These are phyloP conservation scores for Peronospora farinosa DNA, from an alignment of 352 stramenopile genomes.

Conservation along the genomic window DNA sequence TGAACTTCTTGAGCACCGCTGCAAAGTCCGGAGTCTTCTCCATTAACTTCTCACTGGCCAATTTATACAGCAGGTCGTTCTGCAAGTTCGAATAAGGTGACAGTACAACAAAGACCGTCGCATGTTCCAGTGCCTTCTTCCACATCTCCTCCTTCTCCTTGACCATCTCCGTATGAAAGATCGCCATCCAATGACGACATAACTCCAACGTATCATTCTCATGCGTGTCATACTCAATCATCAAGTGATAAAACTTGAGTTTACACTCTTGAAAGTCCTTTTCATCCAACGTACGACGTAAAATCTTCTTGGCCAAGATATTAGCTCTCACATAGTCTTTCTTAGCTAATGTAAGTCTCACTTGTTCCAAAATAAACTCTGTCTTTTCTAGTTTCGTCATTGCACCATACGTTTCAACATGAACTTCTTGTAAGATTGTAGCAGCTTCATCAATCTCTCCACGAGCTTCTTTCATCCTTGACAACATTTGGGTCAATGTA, in stretches of 20 bases:
- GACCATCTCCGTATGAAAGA: constrained; percentile 74
- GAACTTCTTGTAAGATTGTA: constrained; percentile 95
- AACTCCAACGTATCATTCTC: constrained; percentile 95
- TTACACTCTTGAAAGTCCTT: constrained; percentile 94
- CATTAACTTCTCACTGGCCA: constrained; percentile 54
- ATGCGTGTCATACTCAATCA: constrained; percentile 94
- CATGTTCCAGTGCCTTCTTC: constrained; percentile 67
- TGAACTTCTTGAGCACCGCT: constrained; percentile 83
- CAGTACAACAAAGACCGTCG: constrained; percentile 69
- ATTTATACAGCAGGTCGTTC: constrained; percentile 63
- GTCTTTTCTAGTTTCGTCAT: constrained; percentile 98
- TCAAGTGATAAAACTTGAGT: constrained; percentile 93
- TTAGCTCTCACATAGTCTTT: constrained; percentile 95
- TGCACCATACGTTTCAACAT: constrained; percentile 97
- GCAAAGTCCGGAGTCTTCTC: constrained; percentile 62
- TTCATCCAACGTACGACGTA: constrained; percentile 90
- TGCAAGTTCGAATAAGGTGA: constrained; percentile 76
- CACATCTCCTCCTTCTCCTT: constrained; percentile 63
- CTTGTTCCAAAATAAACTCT: constrained; percentile 98
- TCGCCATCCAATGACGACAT: constrained; percentile 79
- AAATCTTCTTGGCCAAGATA: constrained; percentile 97
- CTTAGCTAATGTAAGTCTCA: constrained; percentile 94
- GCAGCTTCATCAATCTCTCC: constrained; percentile 91
- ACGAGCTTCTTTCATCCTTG: constrained; percentile 88
- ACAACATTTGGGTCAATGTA: constrained; percentile 88